Evolutionary conservation across 2,329 filamentous ascomycete genomes (phyloP), one percentile per base, ranked within the genome.

Genomic region (Fusarium sterilihyphosum): DNA sequence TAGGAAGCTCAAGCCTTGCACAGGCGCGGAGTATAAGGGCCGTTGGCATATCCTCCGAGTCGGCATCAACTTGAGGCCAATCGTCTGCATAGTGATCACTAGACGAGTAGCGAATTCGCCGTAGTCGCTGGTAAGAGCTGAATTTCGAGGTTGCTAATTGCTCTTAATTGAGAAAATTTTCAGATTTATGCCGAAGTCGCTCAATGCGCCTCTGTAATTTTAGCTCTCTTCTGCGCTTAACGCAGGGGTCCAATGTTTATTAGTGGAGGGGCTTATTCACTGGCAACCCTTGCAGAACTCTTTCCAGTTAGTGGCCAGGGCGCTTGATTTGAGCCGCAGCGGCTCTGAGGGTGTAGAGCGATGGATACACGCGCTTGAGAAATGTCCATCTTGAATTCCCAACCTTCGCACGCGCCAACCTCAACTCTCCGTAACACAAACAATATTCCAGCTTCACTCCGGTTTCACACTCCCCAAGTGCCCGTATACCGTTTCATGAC

Each of bases 41-140:
- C 67, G 69, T 66, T 69, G 68, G 69, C 77, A 80, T 79, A 66
- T 73, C 66, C 69, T 69, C 67, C 76, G 60, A 62, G 52, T 78
- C 73, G 74, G 70, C 69, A 50, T 71, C 67, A 70, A 67, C 53
- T 73, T 60, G 57, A 73, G 59, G 54, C 54, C 71, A 71, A 52
- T 56, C 22, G 61, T 67, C 67, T 60, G 71, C 76, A 78, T 76
- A 76, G 57, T 77, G 71, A 53, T 68, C 64, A 67, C 59, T 57
- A 60, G 43, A 46, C 43, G 35, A 67, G 46, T 57, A 64, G 61
- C 53, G 60, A 61, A 35, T 57, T 53, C 31, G 56, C 47, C 47
- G 47, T 44, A 31, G 49, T 74, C 41, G 49, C 52, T 29, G 33
- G 49, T 60, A 53, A 31, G 44, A 38, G 70, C 35, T 50, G 31